Percentiles rank a stretch among this genome's conserved stretches.
Conservation (phyloP, 371 early-diverging fungal species). For the Nematocida major region DNA sequence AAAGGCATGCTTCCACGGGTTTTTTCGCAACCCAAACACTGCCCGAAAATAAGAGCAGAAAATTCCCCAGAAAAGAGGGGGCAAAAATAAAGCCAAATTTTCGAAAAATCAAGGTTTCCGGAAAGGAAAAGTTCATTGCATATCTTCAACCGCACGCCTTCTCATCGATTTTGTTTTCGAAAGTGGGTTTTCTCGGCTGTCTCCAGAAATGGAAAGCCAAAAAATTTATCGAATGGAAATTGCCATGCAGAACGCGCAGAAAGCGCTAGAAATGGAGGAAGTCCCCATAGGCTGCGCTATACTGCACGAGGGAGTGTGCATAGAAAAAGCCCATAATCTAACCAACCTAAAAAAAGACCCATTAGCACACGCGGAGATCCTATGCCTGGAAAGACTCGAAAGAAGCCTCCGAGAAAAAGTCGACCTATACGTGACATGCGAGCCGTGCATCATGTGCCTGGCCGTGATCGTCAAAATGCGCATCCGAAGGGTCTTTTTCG, state of each 20-base stretch:
- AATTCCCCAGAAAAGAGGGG: too few relatives aligned
- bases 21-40: too few relatives aligned
- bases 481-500: conserved; percentile 50
- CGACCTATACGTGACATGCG: conserved; percentile 85
- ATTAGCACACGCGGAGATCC: conserved; percentile 53
- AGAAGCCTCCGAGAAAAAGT: conserved; percentile 69
- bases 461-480: conserved; percentile 68
- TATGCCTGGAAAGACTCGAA: conserved; percentile 73
- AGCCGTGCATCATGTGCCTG: conserved; percentile 97
- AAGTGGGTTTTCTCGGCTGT: too few relatives aligned
- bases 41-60: too few relatives aligned
- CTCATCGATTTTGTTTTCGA: too few relatives aligned
- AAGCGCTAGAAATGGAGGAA: conserved; percentile 75
- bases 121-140: too few relatives aligned
- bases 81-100: too few relatives aligned
- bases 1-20: too few relatives aligned
- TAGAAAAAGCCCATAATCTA: conserved; percentile 73
- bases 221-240: too few relatives aligned
- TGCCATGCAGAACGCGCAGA: conserved; percentile 68
- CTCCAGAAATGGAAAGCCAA: too few relatives aligned
- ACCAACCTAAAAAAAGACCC: conserved; percentile 68
- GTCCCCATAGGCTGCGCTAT: conserved; percentile 97
- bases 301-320: conserved; percentile 75
- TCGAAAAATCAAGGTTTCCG: too few relatives aligned
- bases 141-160: too few relatives aligned